Base-by-base conservation (phyloP, 2,329 filamentous ascomycete species). In the Penicillium thymicola region DNA sequence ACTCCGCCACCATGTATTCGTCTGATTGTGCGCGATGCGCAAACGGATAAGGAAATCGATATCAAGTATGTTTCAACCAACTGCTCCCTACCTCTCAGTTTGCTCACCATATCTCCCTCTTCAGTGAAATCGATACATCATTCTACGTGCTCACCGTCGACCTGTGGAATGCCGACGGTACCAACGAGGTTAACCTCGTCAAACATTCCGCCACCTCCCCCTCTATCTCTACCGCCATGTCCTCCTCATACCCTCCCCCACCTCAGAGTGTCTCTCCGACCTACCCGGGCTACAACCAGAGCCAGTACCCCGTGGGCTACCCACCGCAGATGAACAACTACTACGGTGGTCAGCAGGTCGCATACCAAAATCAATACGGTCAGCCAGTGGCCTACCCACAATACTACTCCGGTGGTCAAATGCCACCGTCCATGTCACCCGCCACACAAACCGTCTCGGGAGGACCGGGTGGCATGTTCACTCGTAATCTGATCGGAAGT, bases 1-100 rank as follows among this genome's bases (percentile, higher is more conserved):
- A 97, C 94, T 28, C 93, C 94, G 14, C 94, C 94, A 23, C 93
- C 94, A 3, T 97, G 93, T 74, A 89, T 97, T 51, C 85, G 89
- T 61, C 83, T 97, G 13, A 81, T 94, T 38, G 88, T 97, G 50
- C 85, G 82, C 59, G 90, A 97, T 72, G 78, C 82, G 41, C 75
- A 77, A 16, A 92, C 90, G 0, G 87, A 89, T 23, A 87, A 90
- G 68, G 91, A 96, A 71, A 83, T 96, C 42, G 89, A 94, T 72
- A 88, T 87, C 77, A 90, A 89, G 89, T 93, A 81, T 69, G 88
- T 60, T 23, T 28, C 28, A n/a, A 14, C 21, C 18, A 10, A 13
- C 11, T 18, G 4, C 16, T 41, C 14, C n/a, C 10, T n/a, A 5
- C 8, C 21, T 10, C 16, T 27, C 27, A 0, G 13, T 16, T 55